phyloP scores from a whole-genome alignment of 352 stramenopile species.

The Halophytophthora polymorphica region DNA sequence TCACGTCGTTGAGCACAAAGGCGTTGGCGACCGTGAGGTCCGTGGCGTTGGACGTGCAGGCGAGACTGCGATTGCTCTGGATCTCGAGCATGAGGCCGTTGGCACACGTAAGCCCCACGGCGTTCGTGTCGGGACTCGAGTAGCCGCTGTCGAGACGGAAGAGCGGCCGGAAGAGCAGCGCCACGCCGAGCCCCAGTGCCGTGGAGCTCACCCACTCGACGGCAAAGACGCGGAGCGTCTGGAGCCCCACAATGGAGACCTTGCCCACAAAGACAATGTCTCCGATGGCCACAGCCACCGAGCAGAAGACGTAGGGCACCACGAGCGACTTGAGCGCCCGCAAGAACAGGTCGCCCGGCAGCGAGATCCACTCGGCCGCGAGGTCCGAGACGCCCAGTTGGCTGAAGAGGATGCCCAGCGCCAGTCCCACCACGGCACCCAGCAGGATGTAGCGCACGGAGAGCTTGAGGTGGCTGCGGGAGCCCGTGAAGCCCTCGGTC shows the following conservation, averaged over 20 bases:
- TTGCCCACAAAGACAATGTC: constrained; percentile 79
- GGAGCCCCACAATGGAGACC: constrained; percentile 56
- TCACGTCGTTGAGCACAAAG: constrained; percentile 48
- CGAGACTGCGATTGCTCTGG: constrained; percentile 24
- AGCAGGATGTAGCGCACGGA: constrained; percentile 54
- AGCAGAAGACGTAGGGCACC: constrained; percentile 82
- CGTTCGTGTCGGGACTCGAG: constrained; percentile 23
- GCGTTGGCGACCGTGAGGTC: constrained; percentile 19
- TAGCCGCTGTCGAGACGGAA: constrained; percentile 35
- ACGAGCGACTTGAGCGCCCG: constrained; percentile 73
- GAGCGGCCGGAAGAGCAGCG: constrained; percentile 50
- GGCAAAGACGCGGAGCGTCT: constrained; percentile 64
- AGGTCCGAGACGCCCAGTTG: constrained; percentile 40
- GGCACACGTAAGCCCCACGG: constrained; percentile 46
- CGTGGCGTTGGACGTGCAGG: constrained; percentile 24
- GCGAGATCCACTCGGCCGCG: constrained; percentile 49
- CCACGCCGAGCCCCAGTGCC: constrained; percentile 47
- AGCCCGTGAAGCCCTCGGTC: constrained; percentile 29
- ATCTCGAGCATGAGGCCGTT: constrained; percentile 38
- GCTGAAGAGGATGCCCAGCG: constrained; percentile 45
- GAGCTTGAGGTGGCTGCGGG: constrained; percentile 42
- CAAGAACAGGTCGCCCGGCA: constrained; percentile 75
- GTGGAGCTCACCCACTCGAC: constrained; percentile 53
- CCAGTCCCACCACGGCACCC: constrained; percentile 45
- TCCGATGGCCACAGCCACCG: constrained; percentile 66